These are phyloP conservation scores for Nicotiana paniculata DNA, from an alignment of 257 asterid species.

Conservation along the genomic window DNA sequence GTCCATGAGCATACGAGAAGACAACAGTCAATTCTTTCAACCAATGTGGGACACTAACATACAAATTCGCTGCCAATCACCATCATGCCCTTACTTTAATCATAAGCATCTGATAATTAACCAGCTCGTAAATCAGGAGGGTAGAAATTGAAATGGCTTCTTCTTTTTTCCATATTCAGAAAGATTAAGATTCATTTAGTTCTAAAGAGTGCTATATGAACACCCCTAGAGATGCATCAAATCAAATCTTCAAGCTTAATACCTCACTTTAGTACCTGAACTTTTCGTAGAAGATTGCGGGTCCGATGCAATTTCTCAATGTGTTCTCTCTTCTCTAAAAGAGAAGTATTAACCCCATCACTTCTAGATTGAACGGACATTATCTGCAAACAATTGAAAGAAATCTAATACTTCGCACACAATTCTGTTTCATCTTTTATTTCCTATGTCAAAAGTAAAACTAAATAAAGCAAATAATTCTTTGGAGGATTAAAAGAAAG, in stretches of 20 bases:
- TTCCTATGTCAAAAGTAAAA: neutral
- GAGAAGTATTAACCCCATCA: constrained; percentile 97
- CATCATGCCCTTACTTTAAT: neutral
- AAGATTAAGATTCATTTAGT: neutral
- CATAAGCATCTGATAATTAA: neutral
- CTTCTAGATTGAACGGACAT: constrained; percentile 92
- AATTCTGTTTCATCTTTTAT: neutral
- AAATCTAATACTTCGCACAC: neutral
- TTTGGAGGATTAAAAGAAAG: neutral
- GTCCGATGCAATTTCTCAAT: constrained; percentile 97
- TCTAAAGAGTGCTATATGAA: neutral
- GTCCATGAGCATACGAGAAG: neutral
- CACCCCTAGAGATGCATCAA: neutral
- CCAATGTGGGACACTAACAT: neutral
- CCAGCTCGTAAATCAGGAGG: neutral
- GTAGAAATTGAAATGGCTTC: constrained; percentile 2
- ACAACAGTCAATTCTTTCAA: neutral
- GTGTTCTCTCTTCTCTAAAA: constrained; percentile 89
- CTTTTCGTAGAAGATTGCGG: constrained; percentile 89
- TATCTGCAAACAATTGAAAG: constrained; percentile 52
- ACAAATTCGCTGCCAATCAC: neutral
- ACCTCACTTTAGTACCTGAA: constrained; percentile 58
- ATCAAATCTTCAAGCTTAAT: neutral
- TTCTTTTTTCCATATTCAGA: neutral
- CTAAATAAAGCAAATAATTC: neutral